A percentile compares a stretch with the other conserved stretches of the same genome.
Conservation (phyloP, 2,329 filamentous ascomycete genomes). For the Diplodia scrobiculata region DNA sequence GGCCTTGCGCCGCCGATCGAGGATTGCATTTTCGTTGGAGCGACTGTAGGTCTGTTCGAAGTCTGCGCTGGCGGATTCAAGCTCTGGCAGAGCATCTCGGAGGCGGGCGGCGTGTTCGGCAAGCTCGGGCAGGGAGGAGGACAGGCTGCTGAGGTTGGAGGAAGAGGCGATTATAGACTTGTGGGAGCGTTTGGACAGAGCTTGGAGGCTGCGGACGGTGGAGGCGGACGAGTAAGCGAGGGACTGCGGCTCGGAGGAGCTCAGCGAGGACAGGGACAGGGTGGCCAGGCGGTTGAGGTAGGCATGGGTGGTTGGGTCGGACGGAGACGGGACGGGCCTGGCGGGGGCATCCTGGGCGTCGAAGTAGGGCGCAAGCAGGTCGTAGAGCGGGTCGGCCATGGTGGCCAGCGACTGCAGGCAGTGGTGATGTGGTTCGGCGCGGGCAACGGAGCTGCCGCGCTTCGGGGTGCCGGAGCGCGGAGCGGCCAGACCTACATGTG, state of each 20-base stretch:
- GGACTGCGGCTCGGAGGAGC: constrained; percentile 72
- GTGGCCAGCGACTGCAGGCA: constrained; percentile 6
- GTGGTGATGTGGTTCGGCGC: neutral
- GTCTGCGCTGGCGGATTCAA: constrained; percentile 74
- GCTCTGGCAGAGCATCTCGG: constrained; percentile 69
- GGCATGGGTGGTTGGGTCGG: constrained; percentile 59
- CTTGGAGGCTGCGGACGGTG: constrained; percentile 78
- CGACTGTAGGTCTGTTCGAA: constrained; percentile 86
- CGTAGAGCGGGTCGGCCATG: constrained; percentile 67
- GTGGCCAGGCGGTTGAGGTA: constrained; percentile 80
- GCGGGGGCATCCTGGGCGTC: constrained; percentile 48
- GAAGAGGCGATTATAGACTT: constrained; percentile 80
- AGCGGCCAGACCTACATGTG: constrained; percentile 25
- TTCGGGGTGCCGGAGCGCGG: constrained; percentile 15
- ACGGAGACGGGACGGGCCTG: constrained; percentile 45
- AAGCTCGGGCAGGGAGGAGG: constrained; percentile 70
- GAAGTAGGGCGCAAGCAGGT: constrained; percentile 68
- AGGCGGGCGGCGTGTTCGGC: constrained; percentile 67
- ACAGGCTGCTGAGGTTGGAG: constrained; percentile 72
- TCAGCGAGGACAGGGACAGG: constrained; percentile 72
- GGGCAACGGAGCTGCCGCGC: constrained; percentile 7
- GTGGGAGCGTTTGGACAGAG: constrained; percentile 85
- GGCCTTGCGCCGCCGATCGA: constrained; percentile 75
- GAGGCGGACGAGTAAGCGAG: constrained; percentile 82
- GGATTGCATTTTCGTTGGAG: constrained; percentile 62